These are phyloP conservation scores for Penicillium sp. DNA, from an alignment of 2,329 filamentous ascomycete species.

Conservation along the genomic window DNA sequence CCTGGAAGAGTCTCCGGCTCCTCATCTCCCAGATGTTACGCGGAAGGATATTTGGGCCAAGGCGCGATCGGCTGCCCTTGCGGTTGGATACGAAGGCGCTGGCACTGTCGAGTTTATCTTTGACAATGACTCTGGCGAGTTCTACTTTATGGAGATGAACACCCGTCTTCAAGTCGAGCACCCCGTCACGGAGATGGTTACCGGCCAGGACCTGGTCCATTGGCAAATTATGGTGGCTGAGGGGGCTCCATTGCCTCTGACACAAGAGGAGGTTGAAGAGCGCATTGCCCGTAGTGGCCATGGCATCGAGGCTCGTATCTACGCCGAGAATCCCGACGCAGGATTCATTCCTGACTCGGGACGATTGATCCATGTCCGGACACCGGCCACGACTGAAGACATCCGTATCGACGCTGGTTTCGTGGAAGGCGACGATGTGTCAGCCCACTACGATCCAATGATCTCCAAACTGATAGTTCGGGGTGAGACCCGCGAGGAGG, in stretches of 20 bases:
- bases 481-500: slow-evolving; percentile 74
- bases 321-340: slow-evolving; percentile 88
- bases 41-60: slow-evolving; percentile 68
- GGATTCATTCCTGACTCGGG: slow-evolving; percentile 96
- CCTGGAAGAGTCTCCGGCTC: slow-evolving; percentile 66
- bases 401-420: slow-evolving; percentile 94
- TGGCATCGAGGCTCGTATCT: slow-evolving; percentile 94
- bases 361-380: slow-evolving; percentile 77
- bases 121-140: slow-evolving; percentile 66
- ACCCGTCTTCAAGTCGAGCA: slow-evolving; percentile 94
- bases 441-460: slow-evolving; percentile 97
- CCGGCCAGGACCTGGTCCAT: slow-evolving; percentile 77
- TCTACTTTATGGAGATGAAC: slow-evolving; percentile 75
- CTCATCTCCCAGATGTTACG: slow-evolving; percentile 60
- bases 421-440: slow-evolving; percentile 85
- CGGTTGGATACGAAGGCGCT: slow-evolving; percentile 66
- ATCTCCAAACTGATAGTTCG: slow-evolving; percentile 96
- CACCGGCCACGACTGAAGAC: slow-evolving; percentile 68
- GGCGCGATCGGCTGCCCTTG: slow-evolving; percentile 63
- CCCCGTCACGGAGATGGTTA: slow-evolving; percentile 83
- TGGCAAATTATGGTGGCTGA: slow-evolving; percentile 92
- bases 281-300: slow-evolving; percentile 76
- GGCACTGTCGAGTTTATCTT: slow-evolving; percentile 71
- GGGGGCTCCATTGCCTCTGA: slow-evolving; percentile 66
- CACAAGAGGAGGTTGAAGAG: slow-evolving; percentile 65